Evolutionary conservation across 192 early-diverging fungal species (phyloP).

Genomic region (Coemansia sp.): DNA sequence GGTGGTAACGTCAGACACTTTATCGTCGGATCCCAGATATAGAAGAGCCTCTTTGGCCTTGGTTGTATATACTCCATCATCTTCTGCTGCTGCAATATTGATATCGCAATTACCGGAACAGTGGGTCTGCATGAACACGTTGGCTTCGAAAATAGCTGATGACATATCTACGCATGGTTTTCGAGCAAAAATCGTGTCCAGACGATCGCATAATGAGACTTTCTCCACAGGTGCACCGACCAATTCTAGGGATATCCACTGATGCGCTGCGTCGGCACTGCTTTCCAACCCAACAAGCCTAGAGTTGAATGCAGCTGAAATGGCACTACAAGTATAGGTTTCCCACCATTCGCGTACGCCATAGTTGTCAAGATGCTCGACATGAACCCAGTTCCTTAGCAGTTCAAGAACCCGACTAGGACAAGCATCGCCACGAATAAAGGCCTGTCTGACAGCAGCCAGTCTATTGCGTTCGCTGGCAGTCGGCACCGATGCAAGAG

Average conservation of each 20-base stretch:
- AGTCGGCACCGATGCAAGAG: not conserved
- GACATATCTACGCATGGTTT: not conserved
- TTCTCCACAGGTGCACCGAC: not conserved
- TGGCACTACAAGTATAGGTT: not conserved
- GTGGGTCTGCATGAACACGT: too few relatives aligned
- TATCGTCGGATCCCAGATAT: constrained; percentile 12
- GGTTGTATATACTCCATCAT: not conserved
- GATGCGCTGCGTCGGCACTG: too few relatives aligned
- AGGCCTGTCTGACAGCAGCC: not conserved
- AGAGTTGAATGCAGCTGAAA: not conserved
- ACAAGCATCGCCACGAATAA: not conserved
- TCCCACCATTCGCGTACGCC: not conserved
- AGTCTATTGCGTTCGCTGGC: not conserved
- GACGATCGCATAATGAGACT: constrained; percentile 1
- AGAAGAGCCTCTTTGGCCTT: constrained; percentile 39
- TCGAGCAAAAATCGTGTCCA: constrained; percentile 9
- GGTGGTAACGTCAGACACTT: not conserved
- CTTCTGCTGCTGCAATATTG: not conserved
- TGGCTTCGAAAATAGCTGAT: not conserved
- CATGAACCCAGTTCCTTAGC: not conserved
- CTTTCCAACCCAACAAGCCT: not conserved
- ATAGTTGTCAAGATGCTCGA: not conserved
- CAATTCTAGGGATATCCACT: too few relatives aligned
- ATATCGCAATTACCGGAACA: too few relatives aligned
- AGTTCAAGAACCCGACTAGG: not conserved